Evolutionary conservation across 2,329 filamentous ascomycete species (phyloP).

Genomic region (Epichloe amarillans): DNA sequence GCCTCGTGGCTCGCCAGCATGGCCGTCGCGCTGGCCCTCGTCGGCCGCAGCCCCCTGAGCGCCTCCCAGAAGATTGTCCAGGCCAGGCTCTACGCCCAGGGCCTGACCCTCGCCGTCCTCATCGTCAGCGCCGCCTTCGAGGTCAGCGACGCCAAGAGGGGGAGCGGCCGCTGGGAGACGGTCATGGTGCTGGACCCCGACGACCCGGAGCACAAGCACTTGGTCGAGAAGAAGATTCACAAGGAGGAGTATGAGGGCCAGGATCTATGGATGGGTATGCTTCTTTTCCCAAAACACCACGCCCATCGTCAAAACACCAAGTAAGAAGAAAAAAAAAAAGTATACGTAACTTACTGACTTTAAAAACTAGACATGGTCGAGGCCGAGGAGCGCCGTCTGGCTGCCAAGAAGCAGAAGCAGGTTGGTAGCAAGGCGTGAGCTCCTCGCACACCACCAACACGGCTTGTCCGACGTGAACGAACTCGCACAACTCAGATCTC

Average conservation of each 20-base stretch:
- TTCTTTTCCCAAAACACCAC: no score
- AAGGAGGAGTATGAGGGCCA: slow-evolving; percentile 79
- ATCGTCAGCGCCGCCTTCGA: slow-evolving; percentile 75
- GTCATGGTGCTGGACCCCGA: slow-evolving; percentile 67
- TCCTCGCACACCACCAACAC: not conserved
- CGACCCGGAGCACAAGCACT: slow-evolving; percentile 68
- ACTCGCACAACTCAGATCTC: not conserved
- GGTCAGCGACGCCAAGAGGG: slow-evolving; percentile 59
- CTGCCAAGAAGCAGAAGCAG: slow-evolving; percentile 25
- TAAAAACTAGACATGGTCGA: slow-evolving; percentile 58
- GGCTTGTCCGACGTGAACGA: no score
- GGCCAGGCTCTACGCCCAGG: slow-evolving; percentile 88
- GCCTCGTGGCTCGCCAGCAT: slow-evolving; percentile 72
- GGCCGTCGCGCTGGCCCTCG: slow-evolving; percentile 58
- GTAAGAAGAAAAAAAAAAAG: no score
- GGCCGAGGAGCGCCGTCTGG: slow-evolving; percentile 54
- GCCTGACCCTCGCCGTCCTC: slow-evolving; percentile 71
- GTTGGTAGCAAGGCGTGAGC: slow-evolving; percentile 11
- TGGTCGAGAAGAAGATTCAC: slow-evolving; percentile 79
- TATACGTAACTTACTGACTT: slow-evolving; percentile 4
- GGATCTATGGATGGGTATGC: slow-evolving; percentile 77
- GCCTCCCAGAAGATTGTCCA: slow-evolving; percentile 82
- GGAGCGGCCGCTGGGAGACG: slow-evolving; percentile 71
- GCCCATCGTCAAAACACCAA: no score
- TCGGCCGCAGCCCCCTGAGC: slow-evolving; percentile 62